Evolutionary conservation across 768 basidiomycete genomes (phyloP), one percentile per base, ranked within the genome.

Genomic region (Daedaleopsis sinensis): DNA sequence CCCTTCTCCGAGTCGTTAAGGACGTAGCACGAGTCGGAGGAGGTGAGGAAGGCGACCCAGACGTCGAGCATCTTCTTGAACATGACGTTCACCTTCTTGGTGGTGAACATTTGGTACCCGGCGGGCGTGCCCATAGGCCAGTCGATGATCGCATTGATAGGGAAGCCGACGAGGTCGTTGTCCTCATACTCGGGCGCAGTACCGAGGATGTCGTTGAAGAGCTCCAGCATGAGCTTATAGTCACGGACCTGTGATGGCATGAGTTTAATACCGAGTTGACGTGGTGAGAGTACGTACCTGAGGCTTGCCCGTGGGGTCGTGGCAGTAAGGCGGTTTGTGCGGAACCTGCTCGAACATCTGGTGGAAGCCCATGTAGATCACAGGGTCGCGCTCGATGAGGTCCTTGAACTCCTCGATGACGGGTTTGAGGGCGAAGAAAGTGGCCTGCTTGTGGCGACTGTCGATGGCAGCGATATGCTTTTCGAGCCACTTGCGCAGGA

Each of bases 41-140:
- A 79, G 8, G 67, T 66, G 50, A 88, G 80, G 74, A 74, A 86
- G 11, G 57, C 64, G 11, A 75, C 73, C 84, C 86, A 88, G 23
- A 72, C 74, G 48, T 81, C 71, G 62, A 87, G 77, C 55, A 87
- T 69, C 39, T 77, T 77, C 64, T 82, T 80, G 64, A 86, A 69
- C 52, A 74, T 67, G 0, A 47, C 65, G 58, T 88, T 87, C 55
- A 87, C 77, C 52, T 72, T 71, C 3, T 75, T 72, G 57, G 79
- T 75, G 32, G 72, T 71, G 72, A 84, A 79, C 27, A 68, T 67
- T 18, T 71, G 18, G 44, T 51, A 54, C 2, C 76, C 59, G 47
- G 72, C 73, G 2, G 73, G 71, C 10, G 76, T 77, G 13, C 75
- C 78, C 74, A 82, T 83, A 18, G 70, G 77, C 72, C 71, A 77